These are phyloP conservation scores for Calocera viscosa DNA, from an alignment of 768 basidiomycete genomes.

Conservation along the genomic window DNA sequence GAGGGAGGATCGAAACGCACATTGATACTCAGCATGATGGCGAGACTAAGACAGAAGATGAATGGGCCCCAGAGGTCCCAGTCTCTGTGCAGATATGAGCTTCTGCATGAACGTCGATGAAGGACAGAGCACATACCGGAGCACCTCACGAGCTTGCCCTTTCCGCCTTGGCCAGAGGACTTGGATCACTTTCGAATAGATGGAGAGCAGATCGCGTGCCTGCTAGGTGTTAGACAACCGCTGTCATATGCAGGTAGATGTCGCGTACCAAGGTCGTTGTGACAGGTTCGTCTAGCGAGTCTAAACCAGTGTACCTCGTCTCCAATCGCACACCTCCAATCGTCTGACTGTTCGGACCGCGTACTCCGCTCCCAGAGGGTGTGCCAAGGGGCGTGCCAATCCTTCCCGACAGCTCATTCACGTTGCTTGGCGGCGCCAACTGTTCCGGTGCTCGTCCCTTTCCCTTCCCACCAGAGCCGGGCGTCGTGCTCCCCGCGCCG, in stretches of 20 bases:
- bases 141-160: conserved; percentile 61
- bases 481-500: conserved; percentile 21
- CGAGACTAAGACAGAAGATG: conserved; percentile 64
- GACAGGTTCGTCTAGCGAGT: conserved; percentile 89
- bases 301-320: conserved; percentile 75
- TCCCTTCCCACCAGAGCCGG: conserved; percentile 50
- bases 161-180: conserved; percentile 75
- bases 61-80: conserved; percentile 99
- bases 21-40: conserved; percentile 75
- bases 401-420: conserved; percentile 46
- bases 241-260: conserved; percentile 8
- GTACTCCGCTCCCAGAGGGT: conserved; percentile 28
- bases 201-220: conserved; percentile 80
- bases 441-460: conserved; percentile 52
- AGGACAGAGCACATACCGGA: conserved; percentile 39
- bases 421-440: conserved; percentile 31
- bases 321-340: conserved; percentile 83
- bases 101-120: not conserved
- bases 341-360: conserved; percentile 32
- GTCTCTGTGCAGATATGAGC: conserved; percentile 42
- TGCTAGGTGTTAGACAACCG: conserved; percentile 26
- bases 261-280: conserved; percentile 71
- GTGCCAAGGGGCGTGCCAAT: conserved; percentile 52
- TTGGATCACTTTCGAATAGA: conserved; percentile 85
- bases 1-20: conserved; percentile 31